These are phyloP conservation scores for Carallia pectinifolia DNA, from an alignment of 345 rosid species.

Conservation along the genomic window DNA sequence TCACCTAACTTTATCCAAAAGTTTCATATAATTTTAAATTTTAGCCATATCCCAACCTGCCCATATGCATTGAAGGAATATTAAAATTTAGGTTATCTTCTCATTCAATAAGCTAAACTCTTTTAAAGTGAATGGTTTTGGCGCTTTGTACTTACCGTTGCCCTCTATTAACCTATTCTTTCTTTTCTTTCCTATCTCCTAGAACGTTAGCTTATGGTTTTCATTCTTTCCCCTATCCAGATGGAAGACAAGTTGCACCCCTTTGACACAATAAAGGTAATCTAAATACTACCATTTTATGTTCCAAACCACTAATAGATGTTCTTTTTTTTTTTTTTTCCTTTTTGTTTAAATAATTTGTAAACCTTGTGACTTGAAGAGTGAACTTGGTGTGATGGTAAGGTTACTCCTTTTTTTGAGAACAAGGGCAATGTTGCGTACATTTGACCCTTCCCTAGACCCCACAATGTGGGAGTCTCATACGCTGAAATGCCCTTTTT, in stretches of 20 bases:
- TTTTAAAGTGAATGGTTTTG: neutral
- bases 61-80: neutral
- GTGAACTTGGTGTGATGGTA: neutral
- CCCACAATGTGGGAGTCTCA: too few species aligned
- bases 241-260: neutral
- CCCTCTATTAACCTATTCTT: neutral
- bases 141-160: neutral
- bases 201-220: neutral
- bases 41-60: neutral
- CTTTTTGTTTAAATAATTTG: neutral
- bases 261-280: neutral
- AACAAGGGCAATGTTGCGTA: too few species aligned
- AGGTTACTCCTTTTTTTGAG: too few species aligned
- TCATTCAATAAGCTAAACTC: neutral
- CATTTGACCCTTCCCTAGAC: too few species aligned
- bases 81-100: neutral
- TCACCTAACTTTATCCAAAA: neutral
- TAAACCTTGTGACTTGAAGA: neutral
- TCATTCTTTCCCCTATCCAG: neutral
- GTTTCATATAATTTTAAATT: neutral
- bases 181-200: neutral
- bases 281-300: neutral
- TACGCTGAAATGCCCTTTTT: neutral
- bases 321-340: neutral
- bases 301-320: neutral